Evolutionary conservation across 768 basidiomycete genomes (phyloP), one percentile per base, ranked within the genome.

Genomic region (Mycena maculata): DNA sequence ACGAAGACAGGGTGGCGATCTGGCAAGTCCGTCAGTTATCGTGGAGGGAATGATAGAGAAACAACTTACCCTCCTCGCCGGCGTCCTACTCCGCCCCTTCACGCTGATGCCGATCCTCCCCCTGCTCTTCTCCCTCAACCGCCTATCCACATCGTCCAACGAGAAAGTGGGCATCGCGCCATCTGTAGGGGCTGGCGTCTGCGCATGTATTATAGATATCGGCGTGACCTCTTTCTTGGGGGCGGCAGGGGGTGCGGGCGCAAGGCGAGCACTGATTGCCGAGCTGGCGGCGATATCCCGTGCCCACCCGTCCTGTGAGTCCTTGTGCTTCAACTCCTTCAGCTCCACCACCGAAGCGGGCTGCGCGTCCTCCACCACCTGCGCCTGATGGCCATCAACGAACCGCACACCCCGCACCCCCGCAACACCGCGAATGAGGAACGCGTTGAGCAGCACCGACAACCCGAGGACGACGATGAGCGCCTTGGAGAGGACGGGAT

Each of bases 401-500:
- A 80, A 76, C 38, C 78, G 45, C 20, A 75, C 76, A 31, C 70
- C 73, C 2, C 15, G 42, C 60, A 70, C 72, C 60, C 58, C 33
- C 0, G 90, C 91, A 45, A 93, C 91, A 5, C 92, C 92, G 78
- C 95, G 96, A 64, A 99, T 86, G 18, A 98, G 84, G 75, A 94
- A 98, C 4, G 96, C 96, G 69, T 99, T 99, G 63, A 99, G 83
- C 61, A 90, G 87, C 63, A 98, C 92, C 65, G 91, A 93, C 65
- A 97, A 86, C 3, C 90, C 92, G 25, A 99, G 87, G 18, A 93
- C 84, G 61, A 94, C 85, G 53, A 98, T 93, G 75, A 99, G 96
- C 92, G 94, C 96, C 81, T 99, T 99, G 73, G 88, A 91, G 67
- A 99, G 80, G 55, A 98, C 88, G 1, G 97, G 97, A 75, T 99